Conservation (phyloP, 1,139 yeast genomes). For the Magnusiomyces clavatus region DNA sequence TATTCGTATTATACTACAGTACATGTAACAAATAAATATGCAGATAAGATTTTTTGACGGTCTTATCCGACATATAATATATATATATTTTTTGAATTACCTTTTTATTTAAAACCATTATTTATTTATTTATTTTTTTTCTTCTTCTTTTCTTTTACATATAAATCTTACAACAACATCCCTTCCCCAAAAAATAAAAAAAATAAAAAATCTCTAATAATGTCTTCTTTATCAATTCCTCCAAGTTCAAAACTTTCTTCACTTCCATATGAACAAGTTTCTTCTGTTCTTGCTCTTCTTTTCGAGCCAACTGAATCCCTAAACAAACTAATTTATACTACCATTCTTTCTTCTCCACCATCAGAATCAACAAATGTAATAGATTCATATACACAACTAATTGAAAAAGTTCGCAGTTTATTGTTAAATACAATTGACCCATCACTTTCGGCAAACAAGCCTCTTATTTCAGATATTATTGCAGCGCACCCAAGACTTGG, state of each 20-base stretch:
- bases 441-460: slow-evolving; percentile 6
- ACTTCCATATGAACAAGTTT: background rate
- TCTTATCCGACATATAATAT: no score
- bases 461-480: slow-evolving; percentile 32
- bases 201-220: background rate
- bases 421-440: slow-evolving; percentile 31
- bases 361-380: slow-evolving; percentile 16
- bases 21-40: no score
- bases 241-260: background rate
- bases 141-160: background rate
- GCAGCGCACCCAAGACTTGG: slow-evolving; percentile 92
- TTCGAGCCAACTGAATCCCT: slow-evolving; percentile 3
- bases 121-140: background rate
- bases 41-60: no score
- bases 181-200: background rate
- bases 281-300: background rate
- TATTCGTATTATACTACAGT: no score
- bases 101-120: background rate
- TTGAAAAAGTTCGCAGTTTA: slow-evolving; percentile 41
- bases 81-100: no score
- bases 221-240: background rate
- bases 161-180: background rate
- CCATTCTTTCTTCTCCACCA: background rate
- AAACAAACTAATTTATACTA: slow-evolving; percentile 1
- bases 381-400: slow-evolving; percentile 40